Conservation (phyloP, 352 stramenopile species). For the Pythium phragmitis region DNA sequence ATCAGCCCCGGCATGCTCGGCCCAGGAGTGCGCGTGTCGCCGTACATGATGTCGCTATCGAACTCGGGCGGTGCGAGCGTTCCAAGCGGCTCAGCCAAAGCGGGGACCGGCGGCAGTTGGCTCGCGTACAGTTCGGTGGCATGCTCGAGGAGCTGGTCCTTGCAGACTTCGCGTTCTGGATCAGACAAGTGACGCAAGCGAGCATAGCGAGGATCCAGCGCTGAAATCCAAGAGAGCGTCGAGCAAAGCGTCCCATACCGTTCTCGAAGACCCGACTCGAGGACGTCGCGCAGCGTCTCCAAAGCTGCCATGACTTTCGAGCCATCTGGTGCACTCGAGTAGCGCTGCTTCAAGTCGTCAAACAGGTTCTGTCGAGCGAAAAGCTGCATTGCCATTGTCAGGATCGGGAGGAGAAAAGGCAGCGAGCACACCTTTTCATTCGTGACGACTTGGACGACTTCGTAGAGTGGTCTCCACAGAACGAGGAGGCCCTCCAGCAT, state of each 20-base stretch:
- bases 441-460: constrained; percentile 39
- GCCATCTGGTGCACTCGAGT: not conserved
- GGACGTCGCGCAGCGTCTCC: constrained; percentile 15
- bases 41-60: constrained; percentile 38
- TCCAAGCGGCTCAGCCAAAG: constrained; percentile 22
- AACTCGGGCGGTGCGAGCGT: constrained; percentile 26
- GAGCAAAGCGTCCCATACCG: constrained; percentile 22
- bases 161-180: constrained; percentile 33
- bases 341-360: constrained; percentile 23
- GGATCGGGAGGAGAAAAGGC: constrained; percentile 39
- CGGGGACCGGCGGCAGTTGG: constrained; percentile 25
- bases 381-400: constrained; percentile 36
- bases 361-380: constrained; percentile 33
- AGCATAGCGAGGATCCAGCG: constrained; percentile 46
- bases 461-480: constrained; percentile 40
- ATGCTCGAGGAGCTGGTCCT: constrained; percentile 18
- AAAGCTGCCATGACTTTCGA: constrained; percentile 9
- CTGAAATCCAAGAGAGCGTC: constrained; percentile 39
- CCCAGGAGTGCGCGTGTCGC: constrained; percentile 5
- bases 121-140: constrained; percentile 28
- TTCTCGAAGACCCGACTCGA: constrained; percentile 12
- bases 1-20: constrained; percentile 38
- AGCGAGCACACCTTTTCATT: constrained; percentile 37
- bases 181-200: constrained; percentile 44
- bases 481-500: constrained; percentile 41